Evolutionary conservation across 805 yeast genomes (phyloP).

Genomic region (Nakazawaea holstii): DNA sequence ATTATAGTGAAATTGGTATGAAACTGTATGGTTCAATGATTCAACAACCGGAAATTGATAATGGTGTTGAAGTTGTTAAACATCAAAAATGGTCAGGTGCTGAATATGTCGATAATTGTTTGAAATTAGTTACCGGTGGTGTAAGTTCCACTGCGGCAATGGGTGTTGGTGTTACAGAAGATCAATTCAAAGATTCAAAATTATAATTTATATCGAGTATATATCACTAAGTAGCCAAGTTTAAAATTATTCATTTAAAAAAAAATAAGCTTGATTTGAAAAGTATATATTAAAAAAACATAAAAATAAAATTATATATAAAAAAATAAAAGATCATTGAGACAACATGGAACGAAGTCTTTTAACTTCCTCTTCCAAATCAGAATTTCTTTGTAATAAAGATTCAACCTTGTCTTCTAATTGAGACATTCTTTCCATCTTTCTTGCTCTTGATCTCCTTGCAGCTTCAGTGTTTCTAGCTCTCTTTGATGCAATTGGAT

Average conservation of each 20-base stretch:
- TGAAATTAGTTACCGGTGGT: conserved; percentile 91
- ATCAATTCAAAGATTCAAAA: conserved; percentile 61
- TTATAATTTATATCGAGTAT: too few relatives aligned
- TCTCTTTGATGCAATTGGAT: conserved; percentile 76
- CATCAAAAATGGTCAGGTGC: conserved; percentile 99
- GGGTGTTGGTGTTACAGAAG: conserved; percentile 98
- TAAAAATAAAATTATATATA: not conserved
- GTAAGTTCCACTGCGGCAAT: conserved; percentile 93
- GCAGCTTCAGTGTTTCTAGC: conserved; percentile 99
- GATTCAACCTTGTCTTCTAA: conserved; percentile 73
- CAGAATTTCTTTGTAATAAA: conserved; percentile 52
- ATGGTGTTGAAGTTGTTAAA: conserved; percentile 90
- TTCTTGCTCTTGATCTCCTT: conserved; percentile 89
- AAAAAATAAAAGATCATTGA: not conserved
- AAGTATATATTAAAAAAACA: not conserved
- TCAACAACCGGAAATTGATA: conserved; percentile 83
- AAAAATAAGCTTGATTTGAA: too few relatives aligned
- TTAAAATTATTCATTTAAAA: too few relatives aligned
- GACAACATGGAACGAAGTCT: conserved; percentile 23
- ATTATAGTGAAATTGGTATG: conserved; percentile 83
- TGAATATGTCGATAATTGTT: conserved; percentile 85
- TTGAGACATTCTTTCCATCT: conserved; percentile 81
- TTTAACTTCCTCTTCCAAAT: conserved; percentile 57
- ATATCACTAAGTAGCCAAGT: too few relatives aligned
- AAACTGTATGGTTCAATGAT: conserved; percentile 87